Percentiles rank a stretch among this genome's conserved stretches.
Conservation (phyloP, 2,329 filamentous ascomycete genomes). For the Zalaria sp. region DNA sequence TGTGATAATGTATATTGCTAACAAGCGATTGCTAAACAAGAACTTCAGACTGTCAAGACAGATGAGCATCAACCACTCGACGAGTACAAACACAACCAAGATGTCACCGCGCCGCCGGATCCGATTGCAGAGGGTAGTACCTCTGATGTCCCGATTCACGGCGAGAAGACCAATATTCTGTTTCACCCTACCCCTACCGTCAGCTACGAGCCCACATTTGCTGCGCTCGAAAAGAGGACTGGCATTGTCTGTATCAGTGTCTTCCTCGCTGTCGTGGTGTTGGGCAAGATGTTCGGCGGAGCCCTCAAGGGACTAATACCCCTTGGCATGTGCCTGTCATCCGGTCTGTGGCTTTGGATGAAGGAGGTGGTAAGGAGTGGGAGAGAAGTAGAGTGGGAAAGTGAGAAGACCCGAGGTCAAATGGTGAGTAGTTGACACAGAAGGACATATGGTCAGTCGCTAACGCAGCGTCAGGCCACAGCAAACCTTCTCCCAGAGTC, state of each 20-base stretch:
- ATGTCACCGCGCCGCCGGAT: slow-evolving; percentile 81
- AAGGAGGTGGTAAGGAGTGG: slow-evolving; percentile 76
- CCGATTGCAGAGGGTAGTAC: slow-evolving; percentile 70
- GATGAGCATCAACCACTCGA: slow-evolving; percentile 55
- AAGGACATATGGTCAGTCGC: neutral
- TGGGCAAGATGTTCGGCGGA: slow-evolving; percentile 70
- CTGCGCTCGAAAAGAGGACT: slow-evolving; percentile 59
- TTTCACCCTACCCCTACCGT: slow-evolving; percentile 90
- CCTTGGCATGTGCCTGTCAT: slow-evolving; percentile 55
- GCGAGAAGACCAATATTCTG: slow-evolving; percentile 90
- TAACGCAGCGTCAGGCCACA: slow-evolving; percentile 41
- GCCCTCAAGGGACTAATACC: slow-evolving; percentile 63
- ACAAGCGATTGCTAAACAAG: neutral
- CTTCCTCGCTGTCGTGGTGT: slow-evolving; percentile 56
- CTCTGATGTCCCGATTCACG: slow-evolving; percentile 87
- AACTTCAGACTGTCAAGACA: slow-evolving; percentile 47
- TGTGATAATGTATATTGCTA: too few relatives aligned
- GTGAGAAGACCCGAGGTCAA: slow-evolving; percentile 71
- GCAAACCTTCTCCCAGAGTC: slow-evolving; percentile 85
- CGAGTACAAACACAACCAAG: slow-evolving; percentile 75
- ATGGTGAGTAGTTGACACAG: slow-evolving; percentile 35
- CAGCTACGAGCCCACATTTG: slow-evolving; percentile 81
- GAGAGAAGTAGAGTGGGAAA: slow-evolving; percentile 73
- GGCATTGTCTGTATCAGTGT: slow-evolving; percentile 56
- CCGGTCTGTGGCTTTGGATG: slow-evolving; percentile 77